Evolutionary conservation across 202 grass and related monocot species (phyloP), one percentile per base, ranked within the genome.

Genomic region (Digitaria exilis): DNA sequence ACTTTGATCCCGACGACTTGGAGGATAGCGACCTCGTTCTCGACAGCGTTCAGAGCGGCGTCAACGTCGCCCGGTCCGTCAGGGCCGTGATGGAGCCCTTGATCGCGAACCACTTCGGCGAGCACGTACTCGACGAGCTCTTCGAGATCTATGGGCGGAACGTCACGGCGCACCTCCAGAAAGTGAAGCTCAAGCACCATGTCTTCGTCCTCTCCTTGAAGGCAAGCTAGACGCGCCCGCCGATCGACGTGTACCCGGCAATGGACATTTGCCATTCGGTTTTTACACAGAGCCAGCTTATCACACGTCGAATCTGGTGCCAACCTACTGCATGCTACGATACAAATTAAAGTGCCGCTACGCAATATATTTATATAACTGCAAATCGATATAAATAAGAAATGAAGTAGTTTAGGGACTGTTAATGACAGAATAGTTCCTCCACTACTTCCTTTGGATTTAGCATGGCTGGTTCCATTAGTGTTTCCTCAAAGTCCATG

Each of bases 1-100:
- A 87, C 51, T 92, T 85, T 83, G 90, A 92, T 60, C 90, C 90
- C 0, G 93, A 90, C 17, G 77, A 91, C 46, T 29, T 24, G 8
- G 34, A 80, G 1, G 69, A 73, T 57, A 49, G 50, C 61, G 76
- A 90, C 31, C 26, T 50, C 10, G 58, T 84, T 6, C 16, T 46
- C 3, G 74, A 96, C 46, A 75, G 34, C 56, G 28, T 57, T 1
- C 45, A 18, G 84, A 91, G 84, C 52, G 90, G 84, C 18, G 24
- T 31, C 30, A 89, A 88, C 78, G 59, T 86, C 37, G 84, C 81
- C 24, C 84, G 1, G 32, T 28, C 0, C 77, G 74, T 87, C 12
- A 61, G 84, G 71, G 86, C 94, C 2, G 94, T 85, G 59, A 31
- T 68, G 2, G 86, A 87, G 64, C 81, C 88, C 3, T 43, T 93